Conservation (phyloP, 1,139 yeast genomes). For the Pichia sp. region DNA sequence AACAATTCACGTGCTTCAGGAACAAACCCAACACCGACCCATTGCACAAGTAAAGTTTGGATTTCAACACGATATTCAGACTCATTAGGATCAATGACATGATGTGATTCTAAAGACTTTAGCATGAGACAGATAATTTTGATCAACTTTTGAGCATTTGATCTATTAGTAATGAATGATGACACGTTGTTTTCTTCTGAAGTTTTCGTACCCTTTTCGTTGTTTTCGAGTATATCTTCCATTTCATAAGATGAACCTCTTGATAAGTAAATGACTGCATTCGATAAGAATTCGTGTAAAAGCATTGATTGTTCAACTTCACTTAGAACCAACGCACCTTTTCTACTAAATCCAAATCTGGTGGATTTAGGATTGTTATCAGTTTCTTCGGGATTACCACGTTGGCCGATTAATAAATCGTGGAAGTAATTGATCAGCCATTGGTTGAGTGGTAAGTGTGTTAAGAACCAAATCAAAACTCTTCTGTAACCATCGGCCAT, state of each 20-base stretch:
- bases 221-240: conserved; percentile 29
- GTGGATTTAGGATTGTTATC: not conserved
- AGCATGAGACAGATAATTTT: conserved; percentile 61
- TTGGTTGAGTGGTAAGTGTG: conserved; percentile 55
- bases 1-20: conserved; percentile 41
- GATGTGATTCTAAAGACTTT: conserved; percentile 44
- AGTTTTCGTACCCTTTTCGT: conserved; percentile 1
- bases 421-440: conserved; percentile 59
- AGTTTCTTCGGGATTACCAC: conserved; percentile 41
- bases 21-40: conserved; percentile 50
- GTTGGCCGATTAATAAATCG: conserved; percentile 52
- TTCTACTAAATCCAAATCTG: conserved; percentile 49
- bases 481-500: conserved; percentile 64
- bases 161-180: conserved; percentile 30
- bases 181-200: conserved; percentile 10
- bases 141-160: conserved; percentile 50
- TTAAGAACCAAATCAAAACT: conserved; percentile 62
- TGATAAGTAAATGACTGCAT: conserved; percentile 50
- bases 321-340: conserved; percentile 50
- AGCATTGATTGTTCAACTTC: conserved; percentile 63
- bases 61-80: conserved; percentile 56
- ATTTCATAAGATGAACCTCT: conserved; percentile 36
- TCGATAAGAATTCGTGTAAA: conserved; percentile 65
- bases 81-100: conserved; percentile 43
- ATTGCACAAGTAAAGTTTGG: conserved; percentile 55